Conservation (phyloP, 192 early-diverging fungal genomes). For the Backusella westeae region DNA sequence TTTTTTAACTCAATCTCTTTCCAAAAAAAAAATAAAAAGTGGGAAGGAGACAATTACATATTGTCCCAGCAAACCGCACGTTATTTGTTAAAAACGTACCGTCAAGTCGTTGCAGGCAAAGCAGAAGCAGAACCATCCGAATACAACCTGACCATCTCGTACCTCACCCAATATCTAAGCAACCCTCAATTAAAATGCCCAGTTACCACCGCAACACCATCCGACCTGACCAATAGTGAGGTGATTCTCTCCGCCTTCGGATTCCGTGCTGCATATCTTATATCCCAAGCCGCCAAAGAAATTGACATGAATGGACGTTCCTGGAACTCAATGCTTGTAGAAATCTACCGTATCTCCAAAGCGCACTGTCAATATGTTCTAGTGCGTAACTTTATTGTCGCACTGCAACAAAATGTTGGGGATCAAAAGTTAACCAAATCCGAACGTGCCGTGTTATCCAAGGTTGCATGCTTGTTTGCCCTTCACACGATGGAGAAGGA, state of each 20-base stretch:
- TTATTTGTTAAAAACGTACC: conserved; percentile 71
- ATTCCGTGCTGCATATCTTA: conserved; percentile 67
- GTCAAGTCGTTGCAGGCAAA: conserved; percentile 51
- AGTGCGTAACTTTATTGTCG: conserved; percentile 67
- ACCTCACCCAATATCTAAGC: conserved; percentile 46
- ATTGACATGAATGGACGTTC: conserved; percentile 60
- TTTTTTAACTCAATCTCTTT: background rate
- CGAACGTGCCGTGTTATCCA: conserved; percentile 31
- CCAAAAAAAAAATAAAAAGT: conserved; percentile 17
- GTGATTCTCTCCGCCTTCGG: conserved; percentile 66
- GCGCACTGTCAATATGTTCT: conserved; percentile 83
- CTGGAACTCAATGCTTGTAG: conserved; percentile 79
- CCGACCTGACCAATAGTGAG: conserved; percentile 56
- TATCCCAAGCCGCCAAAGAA: conserved; percentile 56
- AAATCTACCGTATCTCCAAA: conserved; percentile 68
- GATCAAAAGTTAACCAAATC: conserved; percentile 35
- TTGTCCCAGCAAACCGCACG: conserved; percentile 83
- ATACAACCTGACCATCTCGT: conserved; percentile 42
- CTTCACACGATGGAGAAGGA: conserved; percentile 70
- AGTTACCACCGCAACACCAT: conserved; percentile 31
- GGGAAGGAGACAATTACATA: conserved; percentile 86
- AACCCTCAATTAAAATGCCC: conserved; percentile 61
- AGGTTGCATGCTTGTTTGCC: conserved; percentile 53
- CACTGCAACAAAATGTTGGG: conserved; percentile 34
- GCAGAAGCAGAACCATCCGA: conserved; percentile 43